Base-by-base conservation (phyloP, 2,329 filamentous ascomycete species). In the Fusarium ramigenum region DNA sequence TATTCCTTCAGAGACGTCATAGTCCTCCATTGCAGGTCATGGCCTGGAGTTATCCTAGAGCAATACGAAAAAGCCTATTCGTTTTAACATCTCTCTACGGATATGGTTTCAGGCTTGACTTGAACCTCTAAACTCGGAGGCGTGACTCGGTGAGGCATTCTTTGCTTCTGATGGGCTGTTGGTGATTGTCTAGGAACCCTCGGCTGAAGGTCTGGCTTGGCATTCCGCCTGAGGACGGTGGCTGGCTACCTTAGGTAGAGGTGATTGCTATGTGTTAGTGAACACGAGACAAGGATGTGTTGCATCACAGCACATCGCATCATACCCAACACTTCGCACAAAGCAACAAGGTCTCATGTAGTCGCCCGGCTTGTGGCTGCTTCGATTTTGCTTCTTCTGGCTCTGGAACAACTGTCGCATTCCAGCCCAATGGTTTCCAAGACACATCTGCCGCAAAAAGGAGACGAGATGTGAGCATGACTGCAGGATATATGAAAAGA, bases 301-400 rank as follows among this genome's bases (percentile, higher is more conserved):
- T 71, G 61, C 73, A 76, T 74, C 73, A 73, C 60, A 59, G 64
- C 65, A 54, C 53, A 71, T 60, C 39, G 40, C 63, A 74, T 72
- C 52, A 58, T 56, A 77, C 62, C 66, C 69, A 73, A 56, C 50
- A 60, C 49, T 32, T 69, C 19, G 43, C 69, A 58, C 58, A 60
- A 32, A 32, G 57, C 50, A 39, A 19, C 36, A 53, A 62, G 30
- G 25, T 60, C 23, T 40, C 61, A 56, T 72, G 47, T 54, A 49
- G 56, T 57, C 52, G 19, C 62, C 66, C 46, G 46, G 21, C 52
- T 28, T 70, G 66, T 69, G 66, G 56, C 68, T 58, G 57, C 63
- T 71, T 66, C 70, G 47, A 62, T 69, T 74, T 42, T 60, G 61
- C 71, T 71, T 60, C 64, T 69, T 72, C 30, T 56, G 39, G 28